phyloP scores from a whole-genome alignment of 768 basidiomycete species.

The Russula griseocarnosa region DNA sequence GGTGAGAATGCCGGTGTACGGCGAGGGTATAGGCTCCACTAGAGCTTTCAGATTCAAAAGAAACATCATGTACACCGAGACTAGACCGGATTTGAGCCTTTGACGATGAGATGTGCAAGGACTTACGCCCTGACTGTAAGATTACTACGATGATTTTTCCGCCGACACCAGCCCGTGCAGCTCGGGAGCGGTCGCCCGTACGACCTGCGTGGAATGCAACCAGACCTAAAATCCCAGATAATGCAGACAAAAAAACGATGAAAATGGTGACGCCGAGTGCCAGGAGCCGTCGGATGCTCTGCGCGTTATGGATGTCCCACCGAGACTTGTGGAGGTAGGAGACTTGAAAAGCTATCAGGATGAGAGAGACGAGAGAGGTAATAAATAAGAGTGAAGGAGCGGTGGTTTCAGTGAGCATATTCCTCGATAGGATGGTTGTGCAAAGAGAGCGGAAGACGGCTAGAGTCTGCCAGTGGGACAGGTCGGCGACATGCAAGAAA shows the following conservation, averaged over 20 bases:
- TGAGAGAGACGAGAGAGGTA: constrained; percentile 8
- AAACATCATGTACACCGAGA: constrained; percentile 19
- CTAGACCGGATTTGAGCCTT: constrained; percentile 3
- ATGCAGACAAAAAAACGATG: constrained; percentile 9
- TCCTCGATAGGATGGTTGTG: constrained; percentile 11
- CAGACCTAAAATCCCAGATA: constrained; percentile 16
- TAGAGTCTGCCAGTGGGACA: background rate
- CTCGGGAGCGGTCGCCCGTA: constrained; percentile 10
- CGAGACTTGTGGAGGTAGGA: constrained; percentile 13
- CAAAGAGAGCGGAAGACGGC: constrained; percentile 9
- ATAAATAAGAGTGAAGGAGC: constrained; percentile 25
- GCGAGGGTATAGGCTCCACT: constrained; percentile 20
- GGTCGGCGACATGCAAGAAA: constrained; percentile 13
- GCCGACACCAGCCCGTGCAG: constrained; percentile 2
- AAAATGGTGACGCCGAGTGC: constrained; percentile 12
- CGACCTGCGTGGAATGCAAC: constrained; percentile 8
- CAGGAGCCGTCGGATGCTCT: constrained; percentile 16
- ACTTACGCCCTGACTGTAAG: constrained; percentile 24
- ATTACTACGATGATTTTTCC: constrained; percentile 10
- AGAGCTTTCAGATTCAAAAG: constrained; percentile 22
- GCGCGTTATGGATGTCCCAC: constrained; percentile 14
- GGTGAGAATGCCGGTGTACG: background rate
- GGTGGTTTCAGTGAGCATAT: constrained; percentile 12
- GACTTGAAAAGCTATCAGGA: constrained; percentile 11
- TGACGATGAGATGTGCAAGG: background rate